Conservation (phyloP, 805 yeast genomes). For the Komagataella phaffii region DNA sequence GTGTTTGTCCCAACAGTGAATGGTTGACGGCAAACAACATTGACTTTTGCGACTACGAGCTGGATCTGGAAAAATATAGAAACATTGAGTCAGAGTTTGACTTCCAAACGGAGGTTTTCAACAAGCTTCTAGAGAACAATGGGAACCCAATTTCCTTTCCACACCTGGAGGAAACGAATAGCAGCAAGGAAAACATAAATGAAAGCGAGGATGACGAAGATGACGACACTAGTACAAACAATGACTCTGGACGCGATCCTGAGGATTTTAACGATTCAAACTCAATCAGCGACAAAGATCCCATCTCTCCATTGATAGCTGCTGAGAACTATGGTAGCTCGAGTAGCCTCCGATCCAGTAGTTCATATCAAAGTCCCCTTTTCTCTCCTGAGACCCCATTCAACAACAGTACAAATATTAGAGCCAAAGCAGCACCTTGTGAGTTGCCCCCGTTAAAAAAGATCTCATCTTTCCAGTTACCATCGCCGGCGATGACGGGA, state of each 20-base stretch:
- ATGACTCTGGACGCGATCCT: background rate
- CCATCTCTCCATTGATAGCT: background rate
- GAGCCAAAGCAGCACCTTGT: background rate
- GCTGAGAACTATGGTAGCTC: background rate
- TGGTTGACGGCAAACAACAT: conserved; percentile 21
- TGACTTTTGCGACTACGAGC: conserved; percentile 37
- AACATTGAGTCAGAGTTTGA: conserved; percentile 43
- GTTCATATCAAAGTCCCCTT: background rate
- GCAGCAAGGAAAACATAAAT: background rate
- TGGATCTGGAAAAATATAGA: conserved; percentile 46
- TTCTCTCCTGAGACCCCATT: background rate
- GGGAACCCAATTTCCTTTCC: conserved; percentile 14
- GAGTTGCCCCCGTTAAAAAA: background rate
- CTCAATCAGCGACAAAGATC: background rate
- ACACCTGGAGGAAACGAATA: background rate
- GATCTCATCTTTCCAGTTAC: background rate
- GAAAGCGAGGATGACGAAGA: conserved; percentile 1
- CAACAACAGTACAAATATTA: background rate
- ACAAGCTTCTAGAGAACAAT: conserved; percentile 15
- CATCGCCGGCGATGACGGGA: background rate
- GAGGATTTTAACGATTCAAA: background rate
- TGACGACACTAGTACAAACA: background rate
- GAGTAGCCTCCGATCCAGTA: background rate
- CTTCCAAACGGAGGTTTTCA: conserved; percentile 24
- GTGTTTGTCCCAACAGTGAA: conserved; percentile 7